Percentiles rank a stretch among this genome's conserved stretches.
phyloP scores from a whole-genome alignment of 495 filamentous ascomycete species.

The Corynascus novoguineensis region DNA sequence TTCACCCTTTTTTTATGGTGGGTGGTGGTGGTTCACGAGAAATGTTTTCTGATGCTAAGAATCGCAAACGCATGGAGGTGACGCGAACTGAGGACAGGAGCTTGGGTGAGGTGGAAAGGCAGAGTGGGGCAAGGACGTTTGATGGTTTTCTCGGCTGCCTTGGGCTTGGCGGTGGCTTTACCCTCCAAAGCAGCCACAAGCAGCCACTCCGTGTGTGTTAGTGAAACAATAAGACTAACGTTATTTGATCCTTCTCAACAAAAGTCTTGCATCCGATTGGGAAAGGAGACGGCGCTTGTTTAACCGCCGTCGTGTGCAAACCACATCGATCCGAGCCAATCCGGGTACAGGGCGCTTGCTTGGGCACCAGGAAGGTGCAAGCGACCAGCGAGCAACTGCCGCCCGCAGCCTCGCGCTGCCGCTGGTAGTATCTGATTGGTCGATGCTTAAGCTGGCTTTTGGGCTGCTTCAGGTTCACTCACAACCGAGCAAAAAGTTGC shows the following conservation, averaged over 20 bases:
- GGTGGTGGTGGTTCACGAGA: background rate
- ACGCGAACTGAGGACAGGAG: background rate
- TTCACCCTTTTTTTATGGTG: background rate
- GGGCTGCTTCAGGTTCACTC: background rate
- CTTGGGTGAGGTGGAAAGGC: background rate
- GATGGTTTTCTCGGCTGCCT: background rate
- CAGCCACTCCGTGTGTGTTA: too few species aligned
- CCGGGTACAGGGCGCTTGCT: background rate
- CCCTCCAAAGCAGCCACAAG: background rate
- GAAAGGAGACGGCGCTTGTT: background rate
- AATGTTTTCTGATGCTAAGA: too few species aligned
- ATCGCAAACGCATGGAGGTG: too few species aligned
- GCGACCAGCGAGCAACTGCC: slow-evolving; percentile 2
- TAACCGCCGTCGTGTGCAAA: background rate
- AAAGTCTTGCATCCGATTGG: too few species aligned
- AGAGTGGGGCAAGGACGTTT: background rate
- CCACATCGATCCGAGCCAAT: slow-evolving; percentile 4
- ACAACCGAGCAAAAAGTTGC: background rate
- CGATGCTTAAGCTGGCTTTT: slow-evolving; percentile 7
- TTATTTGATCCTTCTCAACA: too few species aligned
- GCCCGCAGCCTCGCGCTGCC: background rate
- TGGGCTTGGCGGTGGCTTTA: background rate
- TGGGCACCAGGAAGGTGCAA: background rate
- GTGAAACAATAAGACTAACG: too few species aligned
- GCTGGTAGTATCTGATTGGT: slow-evolving; percentile 13